A percentile compares a stretch with the other conserved stretches of the same genome.
phyloP scores from a whole-genome alignment of 345 rosid species.

The Eucalyptus leucophloia region DNA sequence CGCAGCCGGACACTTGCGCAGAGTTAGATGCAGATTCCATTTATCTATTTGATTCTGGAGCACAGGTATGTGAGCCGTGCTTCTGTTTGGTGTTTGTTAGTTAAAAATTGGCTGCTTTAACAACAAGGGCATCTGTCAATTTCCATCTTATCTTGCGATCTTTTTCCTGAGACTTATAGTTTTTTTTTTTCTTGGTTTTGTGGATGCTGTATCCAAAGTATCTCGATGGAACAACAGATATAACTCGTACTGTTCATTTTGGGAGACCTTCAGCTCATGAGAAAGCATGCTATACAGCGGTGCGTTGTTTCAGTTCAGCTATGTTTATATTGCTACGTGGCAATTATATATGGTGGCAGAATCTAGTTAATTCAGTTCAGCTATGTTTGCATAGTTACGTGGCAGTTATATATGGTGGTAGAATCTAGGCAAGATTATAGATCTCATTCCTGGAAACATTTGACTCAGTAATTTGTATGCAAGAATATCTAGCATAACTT shows the following conservation, averaged over 20 bases:
- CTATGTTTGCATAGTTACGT: neutral
- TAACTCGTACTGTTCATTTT: slow-evolving; percentile 94
- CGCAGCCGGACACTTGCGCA: slow-evolving; percentile 62
- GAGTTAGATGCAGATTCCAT: slow-evolving; percentile 77
- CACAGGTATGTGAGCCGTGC: slow-evolving; percentile 49
- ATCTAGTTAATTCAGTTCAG: neutral
- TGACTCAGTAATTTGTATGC: neutral
- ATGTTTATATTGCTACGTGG: neutral
- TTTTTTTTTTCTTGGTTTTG: neutral
- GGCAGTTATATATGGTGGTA: neutral
- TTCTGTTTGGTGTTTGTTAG: neutral
- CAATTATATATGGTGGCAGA: neutral
- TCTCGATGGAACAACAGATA: slow-evolving; percentile 96
- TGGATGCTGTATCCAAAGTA: slow-evolving; percentile 35
- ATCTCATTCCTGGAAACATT: neutral
- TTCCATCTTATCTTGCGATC: neutral
- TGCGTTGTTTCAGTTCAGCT: slow-evolving; percentile 8
- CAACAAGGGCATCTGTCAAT: neutral
- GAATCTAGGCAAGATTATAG: neutral
- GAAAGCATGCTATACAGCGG: slow-evolving; percentile 83
- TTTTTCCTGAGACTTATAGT: neutral
- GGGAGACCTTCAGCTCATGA: slow-evolving; percentile 90
- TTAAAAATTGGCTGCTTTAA: neutral
- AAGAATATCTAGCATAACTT: neutral
- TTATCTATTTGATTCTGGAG: slow-evolving; percentile 94